phyloP scores from a whole-genome alignment of 75 land plant genomes.

The Adiantum capillusveneris region DNA sequence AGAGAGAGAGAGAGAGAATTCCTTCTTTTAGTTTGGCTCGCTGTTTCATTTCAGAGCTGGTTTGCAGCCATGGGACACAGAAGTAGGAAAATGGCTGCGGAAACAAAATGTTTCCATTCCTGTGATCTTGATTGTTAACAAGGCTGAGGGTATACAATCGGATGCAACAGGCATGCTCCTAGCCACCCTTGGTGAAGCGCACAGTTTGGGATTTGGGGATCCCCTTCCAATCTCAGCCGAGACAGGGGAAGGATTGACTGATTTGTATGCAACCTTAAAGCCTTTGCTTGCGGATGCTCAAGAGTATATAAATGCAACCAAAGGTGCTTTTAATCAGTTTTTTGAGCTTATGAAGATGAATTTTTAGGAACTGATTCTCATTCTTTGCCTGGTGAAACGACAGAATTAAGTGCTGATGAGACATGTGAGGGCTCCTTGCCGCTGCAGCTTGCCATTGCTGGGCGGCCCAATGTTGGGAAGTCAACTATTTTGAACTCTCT shows the following conservation, averaged over 20 bases:
- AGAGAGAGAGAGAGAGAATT: too few relatives aligned
- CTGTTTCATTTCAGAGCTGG: conserved; percentile 48
- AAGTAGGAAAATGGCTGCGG: conserved; percentile 90
- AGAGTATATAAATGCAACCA: conserved; percentile 8
- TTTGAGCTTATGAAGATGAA: too few relatives aligned
- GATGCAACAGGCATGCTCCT: conserved; percentile 39
- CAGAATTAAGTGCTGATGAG: conserved; percentile 11
- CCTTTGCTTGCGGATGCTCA: conserved; percentile 66
- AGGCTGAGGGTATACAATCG: conserved; percentile 64
- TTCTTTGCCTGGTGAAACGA: too few relatives aligned
- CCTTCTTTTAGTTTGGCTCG: neutral
- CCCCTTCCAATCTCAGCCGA: conserved; percentile 92
- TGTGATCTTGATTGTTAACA: conserved; percentile 70
- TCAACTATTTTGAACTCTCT: conserved; percentile 85
- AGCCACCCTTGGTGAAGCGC: conserved; percentile 63
- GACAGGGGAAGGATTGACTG: conserved; percentile 85
- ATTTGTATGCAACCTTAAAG: conserved; percentile 57
- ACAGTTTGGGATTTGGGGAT: conserved; percentile 83
- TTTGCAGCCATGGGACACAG: conserved; percentile 73
- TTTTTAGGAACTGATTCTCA: too few relatives aligned
- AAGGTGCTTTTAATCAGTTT: conserved; percentile 3
- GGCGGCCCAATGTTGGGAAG: conserved; percentile 97
- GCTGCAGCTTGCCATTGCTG: conserved; percentile 90
- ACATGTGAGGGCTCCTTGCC: conserved; percentile 43
- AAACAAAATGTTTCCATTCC: conserved; percentile 57